Percentiles rank a stretch among this genome's conserved stretches.
phyloP scores from a whole-genome alignment of 139 green algal species.

The Spirogloea muscicola region DNA sequence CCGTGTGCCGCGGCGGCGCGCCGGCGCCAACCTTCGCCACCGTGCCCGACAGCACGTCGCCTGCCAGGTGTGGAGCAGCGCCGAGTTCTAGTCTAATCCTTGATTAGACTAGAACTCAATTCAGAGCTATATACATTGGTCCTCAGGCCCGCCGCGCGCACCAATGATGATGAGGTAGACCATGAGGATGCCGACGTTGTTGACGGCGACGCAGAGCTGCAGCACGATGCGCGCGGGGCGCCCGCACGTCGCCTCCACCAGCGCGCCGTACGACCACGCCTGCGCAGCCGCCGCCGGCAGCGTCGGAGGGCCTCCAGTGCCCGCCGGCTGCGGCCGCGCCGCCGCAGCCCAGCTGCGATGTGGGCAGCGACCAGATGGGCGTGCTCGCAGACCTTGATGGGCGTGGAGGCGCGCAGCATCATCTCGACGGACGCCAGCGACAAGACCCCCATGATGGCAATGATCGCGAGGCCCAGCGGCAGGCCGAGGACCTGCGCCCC shows the following conservation, averaged over 20 bases:
- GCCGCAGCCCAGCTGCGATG: no score
- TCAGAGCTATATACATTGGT: not conserved
- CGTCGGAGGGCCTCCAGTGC: no score
- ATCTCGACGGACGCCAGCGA: constrained; percentile 6
- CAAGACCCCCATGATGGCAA: constrained; percentile 8
- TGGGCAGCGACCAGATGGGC: no score
- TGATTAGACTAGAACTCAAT: not conserved
- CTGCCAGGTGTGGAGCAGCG: no score
- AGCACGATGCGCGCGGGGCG: not conserved
- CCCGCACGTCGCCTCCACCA: not conserved
- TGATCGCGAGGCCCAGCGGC: constrained; percentile 11
- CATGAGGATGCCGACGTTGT: constrained; percentile 11
- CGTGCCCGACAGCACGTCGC: constrained; percentile 26
- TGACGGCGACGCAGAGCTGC: constrained; percentile 6
- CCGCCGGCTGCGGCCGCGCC: no score
- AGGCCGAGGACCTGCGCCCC: constrained; percentile 32
- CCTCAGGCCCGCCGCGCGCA: no score
- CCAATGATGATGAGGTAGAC: constrained; percentile 34
- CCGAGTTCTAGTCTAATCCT: not conserved
- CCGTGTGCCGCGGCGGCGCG: constrained; percentile 15
- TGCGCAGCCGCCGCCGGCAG: not conserved
- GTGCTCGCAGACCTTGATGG: no score
- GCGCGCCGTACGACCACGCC: constrained; percentile 7
- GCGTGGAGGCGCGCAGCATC: constrained; percentile 6
- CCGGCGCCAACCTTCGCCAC: not conserved